A percentile compares a stretch with the other conserved stretches of the same genome.
Evolutionary conservation across 2,329 filamentous ascomycete species (phyloP).

Genomic region (Sporothrix dimorphospora): DNA sequence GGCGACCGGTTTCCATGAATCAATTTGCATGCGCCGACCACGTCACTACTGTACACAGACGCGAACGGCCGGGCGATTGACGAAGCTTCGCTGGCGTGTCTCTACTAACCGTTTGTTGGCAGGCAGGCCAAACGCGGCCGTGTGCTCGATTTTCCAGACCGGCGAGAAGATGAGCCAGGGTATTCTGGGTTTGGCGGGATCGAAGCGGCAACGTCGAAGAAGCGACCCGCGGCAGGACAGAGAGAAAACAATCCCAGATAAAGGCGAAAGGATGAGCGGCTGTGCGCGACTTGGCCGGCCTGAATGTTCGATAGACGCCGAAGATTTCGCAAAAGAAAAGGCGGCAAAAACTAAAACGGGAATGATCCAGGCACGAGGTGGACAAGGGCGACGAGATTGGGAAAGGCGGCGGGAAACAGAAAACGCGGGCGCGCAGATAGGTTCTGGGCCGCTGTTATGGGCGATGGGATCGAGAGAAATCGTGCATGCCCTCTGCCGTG

Average conservation of each 20-base stretch:
- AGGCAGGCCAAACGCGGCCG: neutral
- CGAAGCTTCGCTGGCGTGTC: neutral
- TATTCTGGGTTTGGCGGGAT: neutral
- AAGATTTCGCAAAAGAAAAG: neutral
- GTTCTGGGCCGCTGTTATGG: conserved; percentile 25
- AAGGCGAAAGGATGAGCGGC: neutral
- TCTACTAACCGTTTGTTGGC: neutral
- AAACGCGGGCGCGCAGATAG: conserved; percentile 21
- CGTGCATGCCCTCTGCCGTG: conserved; percentile 11
- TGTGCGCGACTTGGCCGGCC: neutral
- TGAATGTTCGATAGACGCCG: too few relatives aligned
- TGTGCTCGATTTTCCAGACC: neutral
- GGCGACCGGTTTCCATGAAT: neutral
- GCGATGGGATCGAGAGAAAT: conserved; percentile 5
- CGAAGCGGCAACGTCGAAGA: neutral
- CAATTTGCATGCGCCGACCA: neutral
- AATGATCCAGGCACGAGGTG: neutral
- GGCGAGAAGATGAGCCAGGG: neutral
- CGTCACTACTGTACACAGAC: neutral
- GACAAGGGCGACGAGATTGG: neutral
- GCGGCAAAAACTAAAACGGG: neutral
- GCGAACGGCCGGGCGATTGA: neutral
- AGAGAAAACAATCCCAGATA: neutral
- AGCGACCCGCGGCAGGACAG: neutral
- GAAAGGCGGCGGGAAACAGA: neutral